A percentile compares a stretch with the other conserved stretches of the same genome.
Evolutionary conservation across 1,284 basidiomycete species (phyloP).

Genomic region (Microbotryum saponariae): DNA sequence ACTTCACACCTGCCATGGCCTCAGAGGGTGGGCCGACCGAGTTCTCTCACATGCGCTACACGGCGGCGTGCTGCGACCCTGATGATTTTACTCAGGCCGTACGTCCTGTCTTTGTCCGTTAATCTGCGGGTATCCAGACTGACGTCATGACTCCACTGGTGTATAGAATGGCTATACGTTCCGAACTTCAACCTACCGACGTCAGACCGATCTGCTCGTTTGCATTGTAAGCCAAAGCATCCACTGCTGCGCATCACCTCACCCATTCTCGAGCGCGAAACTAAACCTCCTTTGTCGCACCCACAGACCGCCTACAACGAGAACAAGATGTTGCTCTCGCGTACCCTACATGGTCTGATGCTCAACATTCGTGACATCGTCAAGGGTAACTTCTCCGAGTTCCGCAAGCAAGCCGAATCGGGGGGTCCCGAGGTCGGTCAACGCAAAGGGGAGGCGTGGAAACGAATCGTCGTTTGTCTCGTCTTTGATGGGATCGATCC

Average conservation of each 20-base stretch:
- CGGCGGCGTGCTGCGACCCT: conserved; percentile 81
- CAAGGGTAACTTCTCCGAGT: conserved; percentile 89
- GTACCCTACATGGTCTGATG: conserved; percentile 93
- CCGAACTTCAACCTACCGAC: conserved; percentile 73
- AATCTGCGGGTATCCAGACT: not conserved
- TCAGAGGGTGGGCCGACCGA: conserved; percentile 57
- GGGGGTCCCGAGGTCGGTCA: conserved; percentile 65
- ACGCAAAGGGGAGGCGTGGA: conserved; percentile 79
- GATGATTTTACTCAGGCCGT: conserved; percentile 70
- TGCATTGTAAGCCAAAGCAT: conserved; percentile 27
- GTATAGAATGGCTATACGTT: conserved; percentile 63
- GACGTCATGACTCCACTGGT: not conserved
- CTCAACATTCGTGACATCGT: conserved; percentile 96
- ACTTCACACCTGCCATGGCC: not conserved
- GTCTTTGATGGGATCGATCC: conserved; percentile 91
- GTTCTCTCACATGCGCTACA: conserved; percentile 87
- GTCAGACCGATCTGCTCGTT: conserved; percentile 87
- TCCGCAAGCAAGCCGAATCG: conserved; percentile 57
- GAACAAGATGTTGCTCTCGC: conserved; percentile 87
- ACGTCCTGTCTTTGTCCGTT: not conserved
- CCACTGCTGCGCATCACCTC: not conserved
- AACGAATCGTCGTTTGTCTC: conserved; percentile 73
- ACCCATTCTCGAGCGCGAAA: not conserved
- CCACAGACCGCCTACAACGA: conserved; percentile 60
- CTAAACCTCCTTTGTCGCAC: not conserved